Evolutionary conservation across 1,139 yeast species (phyloP), one percentile per base, ranked within the genome.

Genomic region (Saccharomyces hybrid): DNA sequence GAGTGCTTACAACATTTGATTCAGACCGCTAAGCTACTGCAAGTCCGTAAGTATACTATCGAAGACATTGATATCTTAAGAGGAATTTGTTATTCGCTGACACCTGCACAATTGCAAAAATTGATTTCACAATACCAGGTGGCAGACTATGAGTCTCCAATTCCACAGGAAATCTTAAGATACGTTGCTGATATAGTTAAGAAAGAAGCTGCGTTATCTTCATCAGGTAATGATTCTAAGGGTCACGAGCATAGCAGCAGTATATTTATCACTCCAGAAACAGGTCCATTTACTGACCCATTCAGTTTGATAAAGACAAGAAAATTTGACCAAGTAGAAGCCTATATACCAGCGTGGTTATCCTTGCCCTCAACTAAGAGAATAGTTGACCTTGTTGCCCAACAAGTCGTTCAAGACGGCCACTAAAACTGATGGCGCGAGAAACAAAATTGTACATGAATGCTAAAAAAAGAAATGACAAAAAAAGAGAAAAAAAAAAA

Each of bases 61-160:
- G 96, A 87, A 61, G 99, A 95, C 72, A 88, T 91, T 66, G 93
- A 87, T 63, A 89, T 93, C 56, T 84, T 95, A 60, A 90, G 89
- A 74, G 99, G 93, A 66, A 90, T 93, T 62, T 93, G 99, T 76
- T 88, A 91, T 78, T 88, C 95, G 14, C 80, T 93, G 74, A 88
- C 88, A 64, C 97, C 99, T 42, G 83, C 88, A 34, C 99, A 93
- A 76, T 84, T 95, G 63, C 98, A 93, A 75, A 89, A 88, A 72
- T 78, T 93, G 69, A 86, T 93, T 62, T 81, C 93, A 38, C 96
- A 88, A 70, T 95, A 95, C 70, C 84, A 83, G 61, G 88, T 87
- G 60, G 97, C 97, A 14, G 99, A 93, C 69, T 95, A 93, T 69
- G 99, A 93, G 75, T 83, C 91, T 13, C 98, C 99, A 50, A 85